Conservation (phyloP, 108 stramenopile genomes). For the Pseudonitzschia pungens region DNA sequence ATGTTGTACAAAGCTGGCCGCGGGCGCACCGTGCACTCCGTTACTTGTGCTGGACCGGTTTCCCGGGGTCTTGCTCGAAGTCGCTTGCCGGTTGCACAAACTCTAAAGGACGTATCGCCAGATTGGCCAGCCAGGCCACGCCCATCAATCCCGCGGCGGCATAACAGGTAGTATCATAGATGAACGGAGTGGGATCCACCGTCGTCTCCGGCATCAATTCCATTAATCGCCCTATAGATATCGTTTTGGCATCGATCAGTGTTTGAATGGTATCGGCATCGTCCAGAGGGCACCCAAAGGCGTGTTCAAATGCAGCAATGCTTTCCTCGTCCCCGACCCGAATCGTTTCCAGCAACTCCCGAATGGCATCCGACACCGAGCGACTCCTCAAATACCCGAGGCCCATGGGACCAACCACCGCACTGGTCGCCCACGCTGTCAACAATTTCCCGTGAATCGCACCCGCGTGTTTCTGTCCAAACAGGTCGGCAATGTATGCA, state of each 20-base stretch:
- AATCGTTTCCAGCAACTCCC: slow-evolving; percentile 55
- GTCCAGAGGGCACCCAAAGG: slow-evolving; percentile 58
- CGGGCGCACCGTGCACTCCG: not conserved
- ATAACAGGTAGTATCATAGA: slow-evolving; percentile 82
- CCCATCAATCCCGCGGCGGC: slow-evolving; percentile 71
- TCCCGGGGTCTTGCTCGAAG: not conserved
- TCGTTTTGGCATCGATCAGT: slow-evolving; percentile 69
- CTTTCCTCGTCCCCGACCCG: not conserved
- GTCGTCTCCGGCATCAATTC: slow-evolving; percentile 62
- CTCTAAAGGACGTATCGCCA: slow-evolving; percentile 52
- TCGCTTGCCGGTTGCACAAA: slow-evolving; percentile 12
- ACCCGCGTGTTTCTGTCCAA: slow-evolving; percentile 75
- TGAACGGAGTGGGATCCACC: slow-evolving; percentile 77
- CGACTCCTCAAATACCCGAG: slow-evolving; percentile 57
- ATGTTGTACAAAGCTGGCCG: not conserved
- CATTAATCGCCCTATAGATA: slow-evolving; percentile 77
- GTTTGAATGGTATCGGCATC: slow-evolving; percentile 43
- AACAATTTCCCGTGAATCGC: slow-evolving; percentile 81
- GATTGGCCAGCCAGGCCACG: slow-evolving; percentile 45
- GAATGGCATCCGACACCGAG: slow-evolving; percentile 55
- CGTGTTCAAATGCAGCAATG: slow-evolving; percentile 47
- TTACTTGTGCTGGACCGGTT: too few species aligned
- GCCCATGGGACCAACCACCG: slow-evolving; percentile 68
- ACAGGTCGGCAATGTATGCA: slow-evolving; percentile 85
- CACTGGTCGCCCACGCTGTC: slow-evolving; percentile 60